phyloP scores from a whole-genome alignment of 2,329 filamentous ascomycete genomes.

The Fusarium sp. region DNA sequence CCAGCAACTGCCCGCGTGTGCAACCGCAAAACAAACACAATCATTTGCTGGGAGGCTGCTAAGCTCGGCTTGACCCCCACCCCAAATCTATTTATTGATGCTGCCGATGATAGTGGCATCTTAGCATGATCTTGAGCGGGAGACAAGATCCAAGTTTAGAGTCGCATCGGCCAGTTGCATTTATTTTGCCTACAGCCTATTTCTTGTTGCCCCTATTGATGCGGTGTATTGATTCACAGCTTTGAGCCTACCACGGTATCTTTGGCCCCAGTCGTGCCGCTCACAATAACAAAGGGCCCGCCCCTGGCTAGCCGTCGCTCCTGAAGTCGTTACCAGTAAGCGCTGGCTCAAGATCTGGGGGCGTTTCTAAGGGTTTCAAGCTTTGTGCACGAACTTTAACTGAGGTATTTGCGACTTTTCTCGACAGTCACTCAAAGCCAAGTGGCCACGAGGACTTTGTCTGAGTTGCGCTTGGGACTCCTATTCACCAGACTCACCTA shows the following conservation, averaged over 20 bases:
- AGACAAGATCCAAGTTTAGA: slow-evolving; percentile 8
- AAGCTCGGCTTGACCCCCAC: slow-evolving; percentile 22
- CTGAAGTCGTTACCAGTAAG: slow-evolving; percentile 13
- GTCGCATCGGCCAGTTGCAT: slow-evolving; percentile 25
- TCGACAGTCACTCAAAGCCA: slow-evolving; percentile 11
- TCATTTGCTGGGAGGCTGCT: slow-evolving; percentile 2
- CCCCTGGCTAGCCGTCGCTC: slow-evolving; percentile 26
- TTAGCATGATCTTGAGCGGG: slow-evolving; percentile 18
- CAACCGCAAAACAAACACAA: slow-evolving; percentile 11
- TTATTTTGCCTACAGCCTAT: neutral
- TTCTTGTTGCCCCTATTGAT: slow-evolving; percentile 16
- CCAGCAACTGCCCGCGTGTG: slow-evolving; percentile 21
- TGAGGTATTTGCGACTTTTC: slow-evolving; percentile 13
- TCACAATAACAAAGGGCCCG: slow-evolving; percentile 30
- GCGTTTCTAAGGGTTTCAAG: slow-evolving; percentile 10
- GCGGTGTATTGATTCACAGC: slow-evolving; percentile 25
- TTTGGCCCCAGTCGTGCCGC: slow-evolving; percentile 23
- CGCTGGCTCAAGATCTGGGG: slow-evolving; percentile 13
- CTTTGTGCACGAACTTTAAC: slow-evolving; percentile 24
- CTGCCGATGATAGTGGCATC: slow-evolving; percentile 36
- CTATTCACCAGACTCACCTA: slow-evolving; percentile 10
- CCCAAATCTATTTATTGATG: slow-evolving; percentile 31
- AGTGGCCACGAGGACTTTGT: slow-evolving; percentile 1
- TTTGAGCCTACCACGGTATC: neutral
- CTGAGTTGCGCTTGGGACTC: slow-evolving; percentile 1